These are phyloP conservation scores for Saccharomyces hybrid DNA, from an alignment of 1,139 yeast species.

Conservation along the genomic window DNA sequence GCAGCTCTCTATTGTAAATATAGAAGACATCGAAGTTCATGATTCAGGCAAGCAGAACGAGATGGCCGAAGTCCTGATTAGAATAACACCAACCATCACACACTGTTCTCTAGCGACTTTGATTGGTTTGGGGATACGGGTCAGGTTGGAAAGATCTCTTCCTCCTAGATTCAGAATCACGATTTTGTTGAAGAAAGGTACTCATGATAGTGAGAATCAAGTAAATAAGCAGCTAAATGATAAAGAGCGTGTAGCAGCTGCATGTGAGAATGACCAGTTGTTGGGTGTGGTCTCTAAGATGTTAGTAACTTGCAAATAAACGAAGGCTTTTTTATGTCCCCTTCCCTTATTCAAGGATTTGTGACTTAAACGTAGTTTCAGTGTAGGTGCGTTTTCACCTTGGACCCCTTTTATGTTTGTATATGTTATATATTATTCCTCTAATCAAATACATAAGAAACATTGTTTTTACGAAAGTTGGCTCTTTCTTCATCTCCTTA, in stretches of 20 bases:
- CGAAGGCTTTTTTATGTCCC: neutral
- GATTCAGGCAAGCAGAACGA: slow-evolving; percentile 46
- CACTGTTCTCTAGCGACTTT: slow-evolving; percentile 95
- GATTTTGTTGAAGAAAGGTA: slow-evolving; percentile 77
- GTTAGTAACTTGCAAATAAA: slow-evolving; percentile 66
- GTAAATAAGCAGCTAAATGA: slow-evolving; percentile 95
- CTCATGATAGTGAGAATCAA: slow-evolving; percentile 92
- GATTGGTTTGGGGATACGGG: slow-evolving; percentile 91
- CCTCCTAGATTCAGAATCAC: slow-evolving; percentile 79
- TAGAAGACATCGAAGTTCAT: slow-evolving; percentile 65
- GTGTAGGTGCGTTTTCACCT: neutral
- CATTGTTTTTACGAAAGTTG: neutral
- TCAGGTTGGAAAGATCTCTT: slow-evolving; percentile 78
- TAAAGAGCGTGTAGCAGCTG: slow-evolving; percentile 96
- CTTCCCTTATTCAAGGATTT: neutral
- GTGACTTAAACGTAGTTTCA: neutral
- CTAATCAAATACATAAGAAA: neutral
- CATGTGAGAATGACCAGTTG: slow-evolving; percentile 93
- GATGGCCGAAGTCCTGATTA: slow-evolving; percentile 69
- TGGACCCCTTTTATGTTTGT: too few species aligned
- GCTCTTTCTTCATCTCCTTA: neutral
- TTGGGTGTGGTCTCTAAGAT: slow-evolving; percentile 82
- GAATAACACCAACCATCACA: slow-evolving; percentile 94
- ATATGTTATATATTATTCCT: neutral
- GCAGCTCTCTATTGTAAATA: slow-evolving; percentile 86